Evolutionary conservation across 2,329 filamentous ascomycete genomes (phyloP).

Genomic region (Colletotrichum falcatum): DNA sequence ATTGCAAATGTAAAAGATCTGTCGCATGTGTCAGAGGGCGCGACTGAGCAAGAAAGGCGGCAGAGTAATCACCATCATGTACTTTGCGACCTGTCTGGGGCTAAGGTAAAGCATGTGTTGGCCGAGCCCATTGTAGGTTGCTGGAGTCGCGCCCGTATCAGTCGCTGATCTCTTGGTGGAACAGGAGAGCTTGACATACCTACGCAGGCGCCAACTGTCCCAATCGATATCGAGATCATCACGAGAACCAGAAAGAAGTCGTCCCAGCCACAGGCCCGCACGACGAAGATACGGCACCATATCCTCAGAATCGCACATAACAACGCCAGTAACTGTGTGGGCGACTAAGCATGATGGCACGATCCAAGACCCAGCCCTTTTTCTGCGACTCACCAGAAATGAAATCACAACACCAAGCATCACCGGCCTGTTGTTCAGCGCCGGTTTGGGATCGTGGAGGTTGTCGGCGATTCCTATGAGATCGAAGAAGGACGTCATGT

Average conservation of each 20-base stretch:
- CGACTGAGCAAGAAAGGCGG: background rate
- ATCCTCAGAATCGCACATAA: slow-evolving; percentile 34
- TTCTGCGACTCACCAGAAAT: slow-evolving; percentile 28
- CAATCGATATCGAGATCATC: slow-evolving; percentile 31
- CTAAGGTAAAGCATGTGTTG: slow-evolving; percentile 4
- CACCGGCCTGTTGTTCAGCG: slow-evolving; percentile 32
- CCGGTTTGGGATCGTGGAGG: slow-evolving; percentile 33
- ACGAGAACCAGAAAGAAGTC: slow-evolving; percentile 40
- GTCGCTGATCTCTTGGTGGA: background rate
- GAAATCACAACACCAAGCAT: slow-evolving; percentile 40
- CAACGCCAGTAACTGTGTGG: slow-evolving; percentile 22
- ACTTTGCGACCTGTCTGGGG: background rate
- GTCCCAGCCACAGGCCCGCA: slow-evolving; percentile 38
- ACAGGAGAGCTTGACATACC: background rate
- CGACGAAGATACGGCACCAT: slow-evolving; percentile 34
- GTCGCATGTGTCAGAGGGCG: background rate
- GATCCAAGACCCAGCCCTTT: no score
- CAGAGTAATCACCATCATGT: slow-evolving; percentile 12
- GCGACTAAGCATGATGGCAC: background rate
- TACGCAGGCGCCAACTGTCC: slow-evolving; percentile 16
- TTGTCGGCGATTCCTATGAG: slow-evolving; percentile 41
- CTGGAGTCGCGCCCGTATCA: background rate
- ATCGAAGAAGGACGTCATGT: slow-evolving; percentile 29
- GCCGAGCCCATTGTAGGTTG: slow-evolving; percentile 17
- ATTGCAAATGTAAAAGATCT: slow-evolving; percentile 43